Base-by-base conservation (phyloP, 108 stramenopile species). In the Nitzschia sp. region DNA sequence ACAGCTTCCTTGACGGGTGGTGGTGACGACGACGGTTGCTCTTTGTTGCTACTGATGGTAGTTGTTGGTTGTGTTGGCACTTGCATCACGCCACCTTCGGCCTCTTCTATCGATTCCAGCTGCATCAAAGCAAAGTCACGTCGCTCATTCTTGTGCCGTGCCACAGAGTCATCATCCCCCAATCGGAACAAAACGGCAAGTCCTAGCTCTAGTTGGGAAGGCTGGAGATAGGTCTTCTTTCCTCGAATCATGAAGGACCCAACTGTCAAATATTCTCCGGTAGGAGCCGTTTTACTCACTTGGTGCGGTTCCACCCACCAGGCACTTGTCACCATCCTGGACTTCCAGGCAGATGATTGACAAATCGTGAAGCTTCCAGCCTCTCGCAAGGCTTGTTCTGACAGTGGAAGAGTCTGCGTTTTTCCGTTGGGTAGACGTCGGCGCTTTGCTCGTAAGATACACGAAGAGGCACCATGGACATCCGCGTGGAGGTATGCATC, bases 401-500 rank as follows among this genome's bases (percentile, higher is more conserved):
- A 87, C 8, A 91, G 73, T 14, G 92, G 91, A 48, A 96, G 59
- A 5, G 84, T 67, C 55, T 78, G 66, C 29, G 91, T 89, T 61
- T 78, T 86, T 1, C 86, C 80, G 60, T 83, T 69, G 34, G 69
- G 63, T 24, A 22, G 29, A 41, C 93, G 80, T 48, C 64, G 73
- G 51, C 83, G 67, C 76, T 94, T 94, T 46, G 92, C 92, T 60
- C 95, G 80, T 42, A 97, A 75, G 53, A 99, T 83, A 63, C 95
- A 96, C 26, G 94, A 87, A 9, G 96, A 85, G 14, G 97, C 96
- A 25, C 98, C 98, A 70, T 94, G 91, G 25, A 97, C 86, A 71
- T 99, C 98, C n/a, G 97, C 97, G 62, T 97, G 97, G 3, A 99
- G 82, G 61, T 97, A 99, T 11, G 92, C 92, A 82, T 99, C 98